Percentiles rank a stretch among this genome's conserved stretches.
These are phyloP conservation scores for Collariella sp. DNA, from an alignment of 495 filamentous ascomycete genomes.

Conservation along the genomic window DNA sequence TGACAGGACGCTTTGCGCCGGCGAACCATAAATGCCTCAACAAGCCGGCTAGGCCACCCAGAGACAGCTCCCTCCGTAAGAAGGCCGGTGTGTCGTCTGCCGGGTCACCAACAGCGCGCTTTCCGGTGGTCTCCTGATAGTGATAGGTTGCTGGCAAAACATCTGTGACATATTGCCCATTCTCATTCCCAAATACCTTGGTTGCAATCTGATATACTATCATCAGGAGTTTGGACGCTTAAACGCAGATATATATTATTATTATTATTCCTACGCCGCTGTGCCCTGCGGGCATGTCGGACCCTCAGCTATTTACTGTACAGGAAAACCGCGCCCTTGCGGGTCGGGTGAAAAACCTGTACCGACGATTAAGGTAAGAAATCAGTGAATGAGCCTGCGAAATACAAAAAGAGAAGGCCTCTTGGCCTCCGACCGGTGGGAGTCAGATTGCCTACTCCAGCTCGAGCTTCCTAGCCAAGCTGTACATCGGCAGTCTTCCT, in stretches of 20 bases:
- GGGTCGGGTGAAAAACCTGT: no score
- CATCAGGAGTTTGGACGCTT: slow-evolving; percentile 1
- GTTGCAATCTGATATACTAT: slow-evolving; percentile 4
- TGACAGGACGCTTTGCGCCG: slow-evolving; percentile 8
- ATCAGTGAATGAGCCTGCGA: no score
- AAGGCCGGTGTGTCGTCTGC: slow-evolving; percentile 7
- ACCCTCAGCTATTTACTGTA: no score
- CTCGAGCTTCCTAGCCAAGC: no score
- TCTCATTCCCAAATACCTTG: slow-evolving; percentile 1
- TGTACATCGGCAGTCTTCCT: no score
- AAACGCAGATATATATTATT: neutral
- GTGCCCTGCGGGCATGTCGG: neutral
- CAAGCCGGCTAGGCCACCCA: slow-evolving; percentile 6
- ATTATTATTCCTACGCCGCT: neutral
- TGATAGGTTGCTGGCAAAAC: slow-evolving; percentile 10
- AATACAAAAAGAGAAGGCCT: no score
- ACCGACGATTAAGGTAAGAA: no score
- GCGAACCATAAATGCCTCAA: slow-evolving; percentile 15
- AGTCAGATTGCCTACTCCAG: no score
- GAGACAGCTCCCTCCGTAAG: slow-evolving; percentile 11
- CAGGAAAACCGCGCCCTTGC: no score
- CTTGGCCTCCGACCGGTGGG: no score
- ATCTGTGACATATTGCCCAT: slow-evolving; percentile 2
- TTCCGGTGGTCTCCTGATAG: slow-evolving; percentile 7
- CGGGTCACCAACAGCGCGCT: slow-evolving; percentile 5